phyloP scores from a whole-genome alignment of 306 rosid genomes.

The Cicer chorassanicum region DNA sequence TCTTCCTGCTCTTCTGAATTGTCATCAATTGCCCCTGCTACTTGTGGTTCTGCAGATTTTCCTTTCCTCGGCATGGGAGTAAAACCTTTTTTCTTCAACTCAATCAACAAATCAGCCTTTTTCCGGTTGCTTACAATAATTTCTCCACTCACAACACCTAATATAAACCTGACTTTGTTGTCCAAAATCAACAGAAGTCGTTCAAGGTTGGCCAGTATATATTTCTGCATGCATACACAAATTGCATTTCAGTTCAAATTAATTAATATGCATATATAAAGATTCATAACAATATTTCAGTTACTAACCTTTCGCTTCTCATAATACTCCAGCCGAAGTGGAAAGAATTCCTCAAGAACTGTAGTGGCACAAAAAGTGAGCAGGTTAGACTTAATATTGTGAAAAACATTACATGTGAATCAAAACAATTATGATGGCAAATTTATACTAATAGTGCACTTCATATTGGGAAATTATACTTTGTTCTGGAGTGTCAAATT shows the following conservation, averaged over 20 bases:
- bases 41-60: constrained; percentile 77
- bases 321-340: constrained; percentile 71
- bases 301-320: constrained; percentile 79
- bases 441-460: too few species aligned
- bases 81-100: constrained; percentile 86
- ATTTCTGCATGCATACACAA: constrained; percentile 58
- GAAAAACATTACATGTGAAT: not conserved
- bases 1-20: constrained; percentile 69
- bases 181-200: constrained; percentile 67
- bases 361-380: constrained; percentile 43
- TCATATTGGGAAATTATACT: constrained; percentile 49
- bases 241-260: constrained; percentile 26
- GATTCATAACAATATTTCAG: not conserved
- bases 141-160: constrained; percentile 84
- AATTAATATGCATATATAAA: not conserved
- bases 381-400: not conserved
- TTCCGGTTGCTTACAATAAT: constrained; percentile 80
- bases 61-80: constrained; percentile 87
- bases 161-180: constrained; percentile 87
- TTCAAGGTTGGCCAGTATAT: constrained; percentile 66
- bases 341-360: constrained; percentile 90
- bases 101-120: constrained; percentile 72
- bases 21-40: constrained; percentile 85
- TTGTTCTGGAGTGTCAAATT: constrained; percentile 83
- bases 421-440: not conserved